Evolutionary conservation across 176 grass and related monocot species (phyloP), one percentile per base, ranked within the genome.

Genomic region (Oropetium thomaeum): DNA sequence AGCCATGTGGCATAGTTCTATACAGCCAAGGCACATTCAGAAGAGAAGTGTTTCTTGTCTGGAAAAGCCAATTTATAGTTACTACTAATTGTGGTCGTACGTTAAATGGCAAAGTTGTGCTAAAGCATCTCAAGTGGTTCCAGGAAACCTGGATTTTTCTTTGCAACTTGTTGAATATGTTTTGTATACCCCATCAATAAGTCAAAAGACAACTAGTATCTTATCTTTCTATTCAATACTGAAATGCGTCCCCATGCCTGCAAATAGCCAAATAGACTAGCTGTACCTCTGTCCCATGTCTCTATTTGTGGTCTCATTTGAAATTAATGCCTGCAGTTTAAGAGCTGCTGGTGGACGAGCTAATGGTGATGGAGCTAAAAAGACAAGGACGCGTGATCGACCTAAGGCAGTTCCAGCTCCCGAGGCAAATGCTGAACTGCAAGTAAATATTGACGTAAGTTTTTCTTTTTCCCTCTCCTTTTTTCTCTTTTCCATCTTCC

Each of bases 371-470:
- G 92, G 85, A 83, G 14, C 65, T 23, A 94, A 86, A 65, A 94
- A 94, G 88, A 80, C 75, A 6, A 87, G 85, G 30, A 90, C 85
- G 23, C 92, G 85, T 11, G 88, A 94, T 71, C 83, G 92, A 76
- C 84, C 85, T 60, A 90, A 80, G 74, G 88, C 78, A 43, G 79
- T 88, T 69, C 82, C 92, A 77, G 92, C 88, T 77, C 88, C 92
- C 20, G 92, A 94, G 81, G 92, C 92, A 45, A 94, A 94, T 88
- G 92, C 92, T 39, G 92, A 94, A 74, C 88, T 94, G 68, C 92
- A 94, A 94, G 82, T 76, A 76, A 94, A 94, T 70, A 81, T 94
- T 59, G 85, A 94, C 86, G 92, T 95, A 95, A 74, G 85, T 75
- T 55, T 57, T n/a, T n/a, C n/a, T n/a, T n/a, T n/a, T n/a, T n/a